Evolutionary conservation across 2,329 filamentous ascomycete species (phyloP).

Genomic region (Aureobasidium subglaciale): DNA sequence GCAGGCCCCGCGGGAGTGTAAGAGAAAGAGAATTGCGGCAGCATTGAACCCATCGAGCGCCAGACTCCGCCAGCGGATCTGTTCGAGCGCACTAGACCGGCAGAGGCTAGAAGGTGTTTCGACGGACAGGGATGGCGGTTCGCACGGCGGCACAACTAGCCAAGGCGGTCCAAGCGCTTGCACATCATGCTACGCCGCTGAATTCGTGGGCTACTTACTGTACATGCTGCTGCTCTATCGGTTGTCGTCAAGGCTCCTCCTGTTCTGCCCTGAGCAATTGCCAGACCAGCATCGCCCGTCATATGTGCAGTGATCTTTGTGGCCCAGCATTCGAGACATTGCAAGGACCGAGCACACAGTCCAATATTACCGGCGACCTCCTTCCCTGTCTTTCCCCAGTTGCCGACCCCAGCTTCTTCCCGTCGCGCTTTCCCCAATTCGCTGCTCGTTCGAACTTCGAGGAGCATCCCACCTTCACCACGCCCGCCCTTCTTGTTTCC

Average conservation of each 20-base stretch:
- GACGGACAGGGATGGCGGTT: conserved; percentile 14
- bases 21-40: background rate
- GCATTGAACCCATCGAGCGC: background rate
- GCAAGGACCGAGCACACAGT: background rate
- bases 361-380: conserved; percentile 10
- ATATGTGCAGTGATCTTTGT: conserved; percentile 6
- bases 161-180: conserved; percentile 13
- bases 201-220: conserved; percentile 5
- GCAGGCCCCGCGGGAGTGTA: conserved; percentile 4
- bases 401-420: conserved; percentile 13
- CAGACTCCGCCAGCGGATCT: conserved; percentile 10
- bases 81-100: conserved; percentile 4
- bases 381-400: conserved; percentile 13
- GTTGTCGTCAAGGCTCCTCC: conserved; percentile 1
- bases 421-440: conserved; percentile 8
- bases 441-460: conserved; percentile 3
- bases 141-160: conserved; percentile 9
- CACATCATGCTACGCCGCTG: conserved; percentile 14
- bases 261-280: conserved; percentile 5
- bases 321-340: conserved; percentile 9
- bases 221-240: conserved; percentile 9
- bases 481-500: background rate
- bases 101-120: background rate
- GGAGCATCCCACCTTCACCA: background rate
- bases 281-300: conserved; percentile 1